phyloP scores from a whole-genome alignment of 805 yeast genomes.

The Hanseniaspora jakobsenii region DNA sequence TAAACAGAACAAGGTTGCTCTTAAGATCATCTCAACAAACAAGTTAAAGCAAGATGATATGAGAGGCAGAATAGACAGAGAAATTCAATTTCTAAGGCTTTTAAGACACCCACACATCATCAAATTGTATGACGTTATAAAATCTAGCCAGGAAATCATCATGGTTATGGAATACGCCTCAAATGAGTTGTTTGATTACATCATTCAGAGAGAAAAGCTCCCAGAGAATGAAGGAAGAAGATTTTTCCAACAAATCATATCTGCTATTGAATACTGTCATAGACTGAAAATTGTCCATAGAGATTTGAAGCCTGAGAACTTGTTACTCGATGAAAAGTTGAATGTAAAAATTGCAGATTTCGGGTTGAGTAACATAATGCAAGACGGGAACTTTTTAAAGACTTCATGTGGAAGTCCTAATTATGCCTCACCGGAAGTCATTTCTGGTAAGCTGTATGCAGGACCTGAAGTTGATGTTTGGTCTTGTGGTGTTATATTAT shows the following conservation, averaged over 20 bases:
- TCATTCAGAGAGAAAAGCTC: slow-evolving; percentile 88
- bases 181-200: slow-evolving; percentile 89
- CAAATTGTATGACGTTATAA: slow-evolving; percentile 87
- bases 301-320: slow-evolving; percentile 90
- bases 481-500: slow-evolving; percentile 91
- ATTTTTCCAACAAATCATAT: slow-evolving; percentile 90
- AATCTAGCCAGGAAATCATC: slow-evolving; percentile 86
- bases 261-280: slow-evolving; percentile 94
- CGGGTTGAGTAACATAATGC: slow-evolving; percentile 90
- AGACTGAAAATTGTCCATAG: slow-evolving; percentile 92
- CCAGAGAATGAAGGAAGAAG: slow-evolving; percentile 82
- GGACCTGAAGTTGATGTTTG: slow-evolving; percentile 98
- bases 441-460: slow-evolving; percentile 85
- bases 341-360: slow-evolving; percentile 95
- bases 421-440: slow-evolving; percentile 96
- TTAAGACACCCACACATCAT: slow-evolving; percentile 93
- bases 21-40: slow-evolving; percentile 83
- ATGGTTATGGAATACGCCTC: slow-evolving; percentile 97
- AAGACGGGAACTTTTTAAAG: slow-evolving; percentile 89
- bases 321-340: slow-evolving; percentile 74
- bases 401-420: slow-evolving; percentile 95
- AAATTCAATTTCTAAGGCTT: slow-evolving; percentile 75
- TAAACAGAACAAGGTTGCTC: slow-evolving; percentile 86
- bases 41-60: slow-evolving; percentile 88
- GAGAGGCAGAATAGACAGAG: slow-evolving; percentile 95